Conservation (phyloP, 331 rosid genomes). For the Prunus yedoensis region DNA sequence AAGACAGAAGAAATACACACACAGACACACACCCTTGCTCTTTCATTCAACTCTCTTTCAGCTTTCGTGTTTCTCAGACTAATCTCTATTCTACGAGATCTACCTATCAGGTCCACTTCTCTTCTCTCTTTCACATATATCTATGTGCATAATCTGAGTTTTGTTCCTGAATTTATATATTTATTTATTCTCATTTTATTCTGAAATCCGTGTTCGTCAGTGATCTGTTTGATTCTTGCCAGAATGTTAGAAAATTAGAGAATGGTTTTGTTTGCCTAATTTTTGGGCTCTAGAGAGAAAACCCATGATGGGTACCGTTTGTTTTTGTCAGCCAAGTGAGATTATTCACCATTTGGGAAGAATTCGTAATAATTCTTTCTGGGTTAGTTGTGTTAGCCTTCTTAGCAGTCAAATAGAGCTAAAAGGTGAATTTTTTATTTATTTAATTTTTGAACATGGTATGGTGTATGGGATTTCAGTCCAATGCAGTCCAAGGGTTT, state of each 20-base stretch:
- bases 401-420: neutral
- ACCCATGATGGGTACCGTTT: neutral
- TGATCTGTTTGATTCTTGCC: neutral
- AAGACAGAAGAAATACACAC: neutral
- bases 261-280: neutral
- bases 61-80: neutral
- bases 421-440: neutral
- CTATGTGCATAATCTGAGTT: neutral
- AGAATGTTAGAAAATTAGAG: neutral
- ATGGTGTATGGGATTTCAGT: neutral
- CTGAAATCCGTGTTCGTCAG: too few species aligned
- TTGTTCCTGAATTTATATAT: neutral
- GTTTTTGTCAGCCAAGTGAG: neutral
- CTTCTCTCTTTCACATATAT: neutral
- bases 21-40: neutral
- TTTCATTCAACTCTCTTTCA: neutral
- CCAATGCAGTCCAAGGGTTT: neutral
- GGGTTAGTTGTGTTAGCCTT: neutral
- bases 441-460: neutral
- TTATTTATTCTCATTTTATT: neutral
- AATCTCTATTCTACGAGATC: neutral
- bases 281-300: neutral
- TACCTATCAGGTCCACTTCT: slow-evolving; percentile 3
- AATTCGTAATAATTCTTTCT: neutral
- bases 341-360: neutral